Percentiles rank a stretch among this genome's conserved stretches.
These are phyloP conservation scores for Lipomyces japonicus DNA, from an alignment of 805 yeast genomes.

Conservation along the genomic window DNA sequence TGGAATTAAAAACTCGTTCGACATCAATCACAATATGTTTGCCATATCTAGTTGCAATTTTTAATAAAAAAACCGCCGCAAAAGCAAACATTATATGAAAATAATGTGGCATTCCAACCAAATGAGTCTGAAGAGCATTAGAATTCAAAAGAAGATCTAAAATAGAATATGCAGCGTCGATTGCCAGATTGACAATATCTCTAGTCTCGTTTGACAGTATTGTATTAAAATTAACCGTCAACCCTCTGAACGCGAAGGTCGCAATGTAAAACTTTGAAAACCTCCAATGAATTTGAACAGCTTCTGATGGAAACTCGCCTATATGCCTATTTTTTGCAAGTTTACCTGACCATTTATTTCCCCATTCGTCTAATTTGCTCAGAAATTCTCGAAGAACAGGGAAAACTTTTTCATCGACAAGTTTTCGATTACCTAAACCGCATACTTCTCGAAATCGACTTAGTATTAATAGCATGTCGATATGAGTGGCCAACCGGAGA, in stretches of 20 bases:
- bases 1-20: conserved; percentile 4
- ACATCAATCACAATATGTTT: conserved; percentile 13
- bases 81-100: conserved; percentile 24
- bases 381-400: conserved; percentile 16
- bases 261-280: conserved; percentile 19
- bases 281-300: conserved; percentile 14
- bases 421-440: conserved; percentile 18
- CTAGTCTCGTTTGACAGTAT: conserved; percentile 8
- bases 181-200: conserved; percentile 14
- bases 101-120: conserved; percentile 22
- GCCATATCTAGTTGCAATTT: conserved; percentile 14
- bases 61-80: conserved; percentile 18
- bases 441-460: conserved; percentile 17
- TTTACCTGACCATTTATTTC: conserved; percentile 20
- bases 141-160: conserved; percentile 10
- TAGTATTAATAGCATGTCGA: conserved; percentile 14
- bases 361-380: conserved; percentile 20
- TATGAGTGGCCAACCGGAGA: conserved; percentile 14
- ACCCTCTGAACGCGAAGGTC: conserved; percentile 22
- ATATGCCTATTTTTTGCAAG: conserved; percentile 13
- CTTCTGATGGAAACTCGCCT: conserved; percentile 22
- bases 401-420: conserved; percentile 5
- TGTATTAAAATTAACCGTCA: neutral
- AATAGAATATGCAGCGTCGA: conserved; percentile 19
- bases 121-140: conserved; percentile 8